Conservation (phyloP, 495 filamentous ascomycete species). For the Cercophora scortea region DNA sequence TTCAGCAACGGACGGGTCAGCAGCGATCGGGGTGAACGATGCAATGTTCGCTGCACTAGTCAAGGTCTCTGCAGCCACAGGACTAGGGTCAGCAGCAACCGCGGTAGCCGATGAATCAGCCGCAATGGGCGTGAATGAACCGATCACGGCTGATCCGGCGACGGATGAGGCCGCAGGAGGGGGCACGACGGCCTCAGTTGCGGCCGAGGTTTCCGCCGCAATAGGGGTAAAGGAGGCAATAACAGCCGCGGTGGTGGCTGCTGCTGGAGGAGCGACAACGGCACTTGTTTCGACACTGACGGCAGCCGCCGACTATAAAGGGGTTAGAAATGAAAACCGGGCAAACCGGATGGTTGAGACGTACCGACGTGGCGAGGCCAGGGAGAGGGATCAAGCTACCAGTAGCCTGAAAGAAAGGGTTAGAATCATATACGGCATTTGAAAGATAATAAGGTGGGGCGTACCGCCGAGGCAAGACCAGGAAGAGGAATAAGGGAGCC, state of each 20-base stretch:
- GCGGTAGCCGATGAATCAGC: neutral
- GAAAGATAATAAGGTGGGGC: neutral
- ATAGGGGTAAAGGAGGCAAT: neutral
- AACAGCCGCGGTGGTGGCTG: neutral
- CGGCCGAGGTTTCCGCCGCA: neutral
- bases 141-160: neutral
- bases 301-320: neutral
- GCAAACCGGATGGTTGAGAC: neutral
- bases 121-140: too few relatives aligned
- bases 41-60: neutral
- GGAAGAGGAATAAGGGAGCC: constrained; percentile 7
- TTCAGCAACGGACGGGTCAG: neutral
- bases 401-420: neutral
- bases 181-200: neutral
- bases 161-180: neutral
- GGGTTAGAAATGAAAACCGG: neutral
- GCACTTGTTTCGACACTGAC: neutral
- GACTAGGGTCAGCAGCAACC: neutral
- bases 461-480: constrained; percentile 10
- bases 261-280: neutral
- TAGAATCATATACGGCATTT: neutral
- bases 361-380: neutral
- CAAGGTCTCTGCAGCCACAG: neutral
- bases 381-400: neutral
- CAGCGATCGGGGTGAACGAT: constrained; percentile 5